Base-by-base conservation (phyloP, 371 early-diverging fungal genomes). In the Mucor piriformis region DNA sequence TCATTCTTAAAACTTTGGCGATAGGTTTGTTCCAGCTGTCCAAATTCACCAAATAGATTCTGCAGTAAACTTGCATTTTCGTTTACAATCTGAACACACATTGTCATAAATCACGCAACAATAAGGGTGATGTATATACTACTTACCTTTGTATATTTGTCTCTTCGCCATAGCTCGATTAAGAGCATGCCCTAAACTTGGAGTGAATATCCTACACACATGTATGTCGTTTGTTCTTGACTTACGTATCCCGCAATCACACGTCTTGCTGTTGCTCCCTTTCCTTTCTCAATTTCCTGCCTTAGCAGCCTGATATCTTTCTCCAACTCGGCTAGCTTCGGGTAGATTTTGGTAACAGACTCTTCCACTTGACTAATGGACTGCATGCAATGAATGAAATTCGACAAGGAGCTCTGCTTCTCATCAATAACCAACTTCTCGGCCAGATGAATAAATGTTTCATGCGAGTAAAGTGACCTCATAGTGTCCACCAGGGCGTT, bases 161-260 rank as follows among this genome's bases (percentile, higher is more conserved):
- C 58, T 42, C 67, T 57, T 40, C 67, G 48, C 67, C 67, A 67
- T 46, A 63, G 16, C 43, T 67, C 67, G 35, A 57, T 58, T 21
- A 67, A 29, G 6, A 63, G 33, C 10, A 58, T 8, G n/a, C 67
- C 67, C 67, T 67, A 57, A 10, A 4, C n/a, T n/a, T n/a, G n/a
- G n/a, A n/a, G n/a, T n/a, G n/a, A n/a, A n/a, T n/a, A n/a, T n/a
- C n/a, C n/a, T n/a, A n/a, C n/a, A n/a, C n/a, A n/a, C n/a, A n/a
- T n/a, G n/a, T n/a, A n/a, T n/a, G n/a, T n/a, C n/a, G n/a, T n/a
- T n/a, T n/a, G n/a, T n/a, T n/a, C n/a, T n/a, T n/a, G n/a, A n/a
- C n/a, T 35, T 57, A 67, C 67, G 58, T 67, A 67, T 21, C 57
- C 63, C 15, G 35, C 32, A 16, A 67, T 54, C 0, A 66, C 32